These are phyloP conservation scores for Suillus alpinus DNA, from an alignment of 768 basidiomycete genomes.

Conservation along the genomic window DNA sequence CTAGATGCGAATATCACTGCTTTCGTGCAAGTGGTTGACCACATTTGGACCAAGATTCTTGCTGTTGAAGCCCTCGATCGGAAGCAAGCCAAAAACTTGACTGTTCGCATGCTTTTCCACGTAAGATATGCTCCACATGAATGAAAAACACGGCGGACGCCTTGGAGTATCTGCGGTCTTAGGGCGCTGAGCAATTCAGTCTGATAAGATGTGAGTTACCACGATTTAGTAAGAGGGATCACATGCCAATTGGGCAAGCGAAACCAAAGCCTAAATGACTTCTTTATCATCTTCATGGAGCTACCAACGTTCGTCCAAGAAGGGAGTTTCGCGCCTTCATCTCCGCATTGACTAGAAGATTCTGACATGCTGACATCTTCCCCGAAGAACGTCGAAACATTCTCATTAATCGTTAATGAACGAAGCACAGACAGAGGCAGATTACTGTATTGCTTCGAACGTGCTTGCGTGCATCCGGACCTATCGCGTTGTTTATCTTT, in stretches of 20 bases:
- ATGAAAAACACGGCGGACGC: neutral
- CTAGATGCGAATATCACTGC: neutral
- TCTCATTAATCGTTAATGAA: neutral
- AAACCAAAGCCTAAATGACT: neutral
- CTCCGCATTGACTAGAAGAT: conserved; percentile 1
- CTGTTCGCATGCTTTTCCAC: neutral
- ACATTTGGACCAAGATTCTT: neutral
- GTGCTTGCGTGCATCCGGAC: neutral
- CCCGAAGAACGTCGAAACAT: neutral
- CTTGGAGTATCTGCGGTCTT: neutral
- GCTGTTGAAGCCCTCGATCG: neutral
- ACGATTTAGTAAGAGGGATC: neutral
- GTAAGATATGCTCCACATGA: neutral
- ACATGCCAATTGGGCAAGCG: neutral
- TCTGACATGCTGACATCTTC: neutral
- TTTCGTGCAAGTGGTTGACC: neutral
- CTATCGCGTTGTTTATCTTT: neutral
- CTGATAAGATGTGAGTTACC: conserved; percentile 1
- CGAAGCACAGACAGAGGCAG: neutral
- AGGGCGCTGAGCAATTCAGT: neutral
- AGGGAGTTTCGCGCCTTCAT: neutral
- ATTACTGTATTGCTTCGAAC: neutral
- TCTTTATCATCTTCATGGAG: neutral
- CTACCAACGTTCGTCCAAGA: neutral
- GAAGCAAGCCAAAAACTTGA: conserved; percentile 1